Evolutionary conservation across 176 grass and related monocot genomes (phyloP).

Genomic region (Otatea glauca): DNA sequence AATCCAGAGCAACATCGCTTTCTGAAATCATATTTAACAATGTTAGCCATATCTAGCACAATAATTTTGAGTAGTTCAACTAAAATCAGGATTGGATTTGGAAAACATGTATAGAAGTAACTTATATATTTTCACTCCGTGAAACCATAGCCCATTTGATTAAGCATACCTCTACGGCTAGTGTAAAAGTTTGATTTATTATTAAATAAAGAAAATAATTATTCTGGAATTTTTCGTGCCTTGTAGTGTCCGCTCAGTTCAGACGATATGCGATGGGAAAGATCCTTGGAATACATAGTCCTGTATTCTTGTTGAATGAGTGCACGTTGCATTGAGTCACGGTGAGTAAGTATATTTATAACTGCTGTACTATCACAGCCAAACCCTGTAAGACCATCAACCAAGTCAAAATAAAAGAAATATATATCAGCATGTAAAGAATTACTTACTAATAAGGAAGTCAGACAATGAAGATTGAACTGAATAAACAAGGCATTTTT

Average conservation of each 20-base stretch:
- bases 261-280: constrained; percentile 66
- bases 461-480: not conserved
- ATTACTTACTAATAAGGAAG: constrained; percentile 6
- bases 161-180: constrained; percentile 6
- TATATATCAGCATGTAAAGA: constrained; percentile 1
- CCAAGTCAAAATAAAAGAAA: constrained; percentile 30
- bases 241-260: constrained; percentile 84
- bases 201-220: constrained; percentile 25
- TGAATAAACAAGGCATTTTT: not conserved
- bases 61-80: constrained; percentile 39
- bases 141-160: constrained; percentile 5
- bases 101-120: constrained; percentile 10
- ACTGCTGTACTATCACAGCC: constrained; percentile 81
- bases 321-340: constrained; percentile 75
- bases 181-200: not conserved
- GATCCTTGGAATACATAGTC: constrained; percentile 91
- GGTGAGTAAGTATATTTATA: constrained; percentile 88
- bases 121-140: not conserved
- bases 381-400: constrained; percentile 62
- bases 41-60: constrained; percentile 30
- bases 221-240: constrained; percentile 49
- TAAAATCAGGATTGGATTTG: not conserved
- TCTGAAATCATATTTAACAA: constrained; percentile 55
- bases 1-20: constrained; percentile 90
- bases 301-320: constrained; percentile 96